Evolutionary conservation across 164 flowering plant genomes (phyloP).

Genomic region (Vitis rupestris): DNA sequence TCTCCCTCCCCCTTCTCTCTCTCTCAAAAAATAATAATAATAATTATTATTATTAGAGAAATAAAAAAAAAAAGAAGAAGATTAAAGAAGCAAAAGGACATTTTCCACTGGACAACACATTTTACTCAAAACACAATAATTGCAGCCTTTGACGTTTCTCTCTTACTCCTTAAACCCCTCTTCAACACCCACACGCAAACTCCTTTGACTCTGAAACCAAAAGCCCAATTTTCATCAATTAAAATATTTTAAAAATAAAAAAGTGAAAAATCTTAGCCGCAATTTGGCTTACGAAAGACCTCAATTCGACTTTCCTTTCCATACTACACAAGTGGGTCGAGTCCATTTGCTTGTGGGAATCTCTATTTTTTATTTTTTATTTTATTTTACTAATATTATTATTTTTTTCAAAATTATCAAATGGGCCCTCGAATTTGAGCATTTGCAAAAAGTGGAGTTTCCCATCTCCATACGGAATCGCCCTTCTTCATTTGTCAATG

Average conservation of each 20-base stretch:
- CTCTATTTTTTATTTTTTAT: background rate
- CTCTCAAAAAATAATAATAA: background rate
- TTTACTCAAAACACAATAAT: conserved; percentile 50
- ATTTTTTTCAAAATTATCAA: background rate
- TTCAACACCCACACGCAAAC: conserved; percentile 69
- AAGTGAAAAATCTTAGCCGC: conserved; percentile 29
- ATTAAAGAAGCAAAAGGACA: conserved; percentile 7
- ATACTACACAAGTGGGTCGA: conserved; percentile 22
- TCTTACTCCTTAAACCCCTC: conserved; percentile 35
- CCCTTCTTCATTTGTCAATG: conserved; percentile 40
- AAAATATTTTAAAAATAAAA: background rate
- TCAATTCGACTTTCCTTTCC: conserved; percentile 18
- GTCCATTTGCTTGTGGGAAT: conserved; percentile 29
- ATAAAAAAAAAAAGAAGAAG: background rate
- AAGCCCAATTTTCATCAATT: background rate
- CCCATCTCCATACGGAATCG: conserved; percentile 47
- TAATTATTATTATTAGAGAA: background rate
- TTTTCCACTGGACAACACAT: conserved; percentile 28
- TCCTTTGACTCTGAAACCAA: conserved; percentile 46
- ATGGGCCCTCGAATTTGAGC: too few species aligned
- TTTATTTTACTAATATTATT: too few species aligned
- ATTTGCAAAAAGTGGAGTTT: conserved; percentile 19
- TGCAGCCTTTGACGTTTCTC: conserved; percentile 64
- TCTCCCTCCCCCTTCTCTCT: background rate
- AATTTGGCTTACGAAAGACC: conserved; percentile 33